A percentile compares a stretch with the other conserved stretches of the same genome.
Evolutionary conservation across 257 asterid genomes (phyloP).

Genomic region (Jasminum sambac): DNA sequence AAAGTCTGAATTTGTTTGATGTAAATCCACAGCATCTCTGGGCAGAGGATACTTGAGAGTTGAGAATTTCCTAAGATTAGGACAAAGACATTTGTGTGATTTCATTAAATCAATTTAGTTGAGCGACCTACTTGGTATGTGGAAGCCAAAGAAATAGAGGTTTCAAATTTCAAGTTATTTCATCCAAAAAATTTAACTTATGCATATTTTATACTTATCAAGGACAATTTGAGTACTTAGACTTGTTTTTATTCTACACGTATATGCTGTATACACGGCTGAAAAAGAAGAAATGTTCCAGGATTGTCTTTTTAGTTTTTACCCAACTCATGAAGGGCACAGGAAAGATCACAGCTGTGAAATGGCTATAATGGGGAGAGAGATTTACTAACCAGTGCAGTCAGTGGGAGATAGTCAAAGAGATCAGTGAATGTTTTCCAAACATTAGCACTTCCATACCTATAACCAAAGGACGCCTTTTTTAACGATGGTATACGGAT

Average conservation of each 20-base stretch:
- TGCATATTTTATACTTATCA: slow-evolving; percentile 15
- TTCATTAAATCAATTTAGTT: not conserved
- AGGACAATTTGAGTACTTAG: not conserved
- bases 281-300: slow-evolving; percentile 6
- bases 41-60: not conserved
- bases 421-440: slow-evolving; percentile 95
- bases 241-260: not conserved
- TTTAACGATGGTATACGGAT: slow-evolving; percentile 17
- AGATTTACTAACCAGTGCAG: slow-evolving; percentile 75
- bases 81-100: not conserved
- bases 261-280: not conserved
- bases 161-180: not conserved
- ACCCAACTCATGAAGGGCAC: slow-evolving; percentile 6
- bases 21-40: not conserved
- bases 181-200: not conserved
- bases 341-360: slow-evolving; percentile 9
- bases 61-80: not conserved
- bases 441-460: slow-evolving; percentile 95
- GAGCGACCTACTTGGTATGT: not conserved
- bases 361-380: slow-evolving; percentile 14
- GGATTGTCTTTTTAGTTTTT: slow-evolving; percentile 4
- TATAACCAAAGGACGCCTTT: slow-evolving; percentile 26
- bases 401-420: slow-evolving; percentile 86
- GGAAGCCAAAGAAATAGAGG: not conserved
- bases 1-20: not conserved